Evolutionary conservation across 805 yeast species (phyloP).

Genomic region (Sugiyamaella mastotermitis): DNA sequence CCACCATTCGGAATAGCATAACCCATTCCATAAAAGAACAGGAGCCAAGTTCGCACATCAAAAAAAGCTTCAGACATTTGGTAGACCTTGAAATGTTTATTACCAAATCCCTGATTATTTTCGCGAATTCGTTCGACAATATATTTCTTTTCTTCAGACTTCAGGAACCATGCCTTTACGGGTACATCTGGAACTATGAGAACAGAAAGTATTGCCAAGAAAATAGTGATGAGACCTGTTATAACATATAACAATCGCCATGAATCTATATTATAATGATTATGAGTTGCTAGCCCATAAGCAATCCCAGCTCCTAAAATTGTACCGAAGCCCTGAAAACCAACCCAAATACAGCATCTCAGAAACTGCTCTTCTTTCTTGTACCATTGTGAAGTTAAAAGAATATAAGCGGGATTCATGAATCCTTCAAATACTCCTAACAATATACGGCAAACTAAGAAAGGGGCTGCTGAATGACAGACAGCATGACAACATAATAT

Average conservation of each 20-base stretch:
- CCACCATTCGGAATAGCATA: constrained; percentile 50
- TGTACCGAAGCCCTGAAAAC: constrained; percentile 39
- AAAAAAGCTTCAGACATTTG: constrained; percentile 47
- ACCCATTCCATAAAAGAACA: constrained; percentile 35
- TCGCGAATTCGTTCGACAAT: constrained; percentile 47
- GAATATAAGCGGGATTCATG: constrained; percentile 52
- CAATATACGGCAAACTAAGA: constrained; percentile 41
- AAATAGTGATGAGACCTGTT: constrained; percentile 49
- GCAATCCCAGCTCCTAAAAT: constrained; percentile 44
- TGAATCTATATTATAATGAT: constrained; percentile 23
- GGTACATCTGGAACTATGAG: constrained; percentile 49
- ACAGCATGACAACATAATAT: constrained; percentile 45
- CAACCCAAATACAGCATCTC: constrained; percentile 39
- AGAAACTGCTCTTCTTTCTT: constrained; percentile 40
- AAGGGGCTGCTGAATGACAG: constrained; percentile 38
- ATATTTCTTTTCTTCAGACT: constrained; percentile 40
- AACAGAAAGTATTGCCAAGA: constrained; percentile 25
- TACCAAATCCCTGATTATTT: constrained; percentile 55
- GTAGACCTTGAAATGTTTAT: constrained; percentile 44
- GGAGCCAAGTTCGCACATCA: constrained; percentile 47
- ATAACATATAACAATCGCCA: constrained; percentile 56
- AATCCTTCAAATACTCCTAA: constrained; percentile 49
- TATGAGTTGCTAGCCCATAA: constrained; percentile 37
- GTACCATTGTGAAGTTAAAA: constrained; percentile 55
- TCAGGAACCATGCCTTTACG: constrained; percentile 39